These are phyloP conservation scores for Cruciata laevipes DNA, from an alignment of 257 asterid genomes.

Conservation along the genomic window DNA sequence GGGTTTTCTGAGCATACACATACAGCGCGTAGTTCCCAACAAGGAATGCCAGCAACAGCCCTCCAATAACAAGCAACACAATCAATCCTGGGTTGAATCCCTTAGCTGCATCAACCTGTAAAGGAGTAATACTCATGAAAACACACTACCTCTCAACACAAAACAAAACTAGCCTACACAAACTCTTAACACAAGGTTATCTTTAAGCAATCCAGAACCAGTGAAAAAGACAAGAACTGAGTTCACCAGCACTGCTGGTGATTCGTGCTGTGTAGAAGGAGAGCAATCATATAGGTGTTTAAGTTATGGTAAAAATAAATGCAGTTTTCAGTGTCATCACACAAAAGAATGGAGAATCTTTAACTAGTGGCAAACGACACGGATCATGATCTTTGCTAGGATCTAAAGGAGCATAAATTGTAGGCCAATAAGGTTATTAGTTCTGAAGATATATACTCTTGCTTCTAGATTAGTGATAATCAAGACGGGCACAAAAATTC, in stretches of 20 bases:
- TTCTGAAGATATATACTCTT: neutral
- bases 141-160: neutral
- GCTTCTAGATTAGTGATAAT: neutral
- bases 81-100: conserved; percentile 86
- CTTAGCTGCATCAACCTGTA: conserved; percentile 20
- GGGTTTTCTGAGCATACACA: conserved; percentile 65
- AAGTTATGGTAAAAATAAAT: too few species aligned
- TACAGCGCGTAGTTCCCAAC: conserved; percentile 65
- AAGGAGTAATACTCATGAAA: neutral
- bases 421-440: neutral
- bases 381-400: neutral
- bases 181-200: neutral
- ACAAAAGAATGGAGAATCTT: neutral
- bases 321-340: neutral
- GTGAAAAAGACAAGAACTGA: neutral
- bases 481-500: neutral
- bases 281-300: neutral
- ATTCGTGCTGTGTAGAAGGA: neutral
- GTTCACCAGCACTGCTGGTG: neutral
- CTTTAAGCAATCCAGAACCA: neutral
- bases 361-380: neutral
- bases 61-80: conserved; percentile 65
- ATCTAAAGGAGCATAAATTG: neutral
- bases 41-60: conserved; percentile 54
- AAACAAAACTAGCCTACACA: neutral